Conservation (phyloP, 192 early-diverging fungal genomes). For the Entomortierella chlamydospora region DNA sequence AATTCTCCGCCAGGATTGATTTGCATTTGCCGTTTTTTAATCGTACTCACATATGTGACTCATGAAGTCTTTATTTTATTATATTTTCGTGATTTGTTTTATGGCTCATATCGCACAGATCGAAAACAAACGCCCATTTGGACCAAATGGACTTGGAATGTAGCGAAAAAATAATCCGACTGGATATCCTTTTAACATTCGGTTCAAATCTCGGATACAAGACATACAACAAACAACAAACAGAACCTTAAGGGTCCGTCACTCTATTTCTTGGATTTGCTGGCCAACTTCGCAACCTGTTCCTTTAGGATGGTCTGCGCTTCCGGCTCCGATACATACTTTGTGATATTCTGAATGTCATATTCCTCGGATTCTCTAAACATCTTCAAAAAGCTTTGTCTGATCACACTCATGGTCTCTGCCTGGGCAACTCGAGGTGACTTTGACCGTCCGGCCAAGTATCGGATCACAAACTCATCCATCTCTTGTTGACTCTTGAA, state of each 20-base stretch:
- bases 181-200: too few species aligned
- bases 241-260: not conserved
- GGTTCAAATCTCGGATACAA: too few species aligned
- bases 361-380: constrained; percentile 36
- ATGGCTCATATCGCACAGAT: too few species aligned
- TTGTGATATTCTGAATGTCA: constrained; percentile 36
- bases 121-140: too few species aligned
- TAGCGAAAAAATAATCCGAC: too few species aligned
- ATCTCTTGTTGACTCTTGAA: constrained; percentile 39
- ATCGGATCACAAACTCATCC: constrained; percentile 44
- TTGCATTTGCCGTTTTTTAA: too few species aligned
- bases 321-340: constrained; percentile 28
- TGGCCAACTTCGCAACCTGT: constrained; percentile 34
- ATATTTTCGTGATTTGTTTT: too few species aligned
- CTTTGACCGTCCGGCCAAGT: constrained; percentile 25
- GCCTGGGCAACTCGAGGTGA: constrained; percentile 27
- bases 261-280: constrained; percentile 26
- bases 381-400: constrained; percentile 23
- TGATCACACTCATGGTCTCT: constrained; percentile 45
- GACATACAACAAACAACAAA: not conserved
- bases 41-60: too few species aligned
- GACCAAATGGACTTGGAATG: too few species aligned
- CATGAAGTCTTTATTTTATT: too few species aligned
- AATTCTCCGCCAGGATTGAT: too few species aligned
- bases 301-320: constrained; percentile 39